These are phyloP conservation scores for Abrus pulchellus DNA, from an alignment of 306 rosid species.

Conservation along the genomic window DNA sequence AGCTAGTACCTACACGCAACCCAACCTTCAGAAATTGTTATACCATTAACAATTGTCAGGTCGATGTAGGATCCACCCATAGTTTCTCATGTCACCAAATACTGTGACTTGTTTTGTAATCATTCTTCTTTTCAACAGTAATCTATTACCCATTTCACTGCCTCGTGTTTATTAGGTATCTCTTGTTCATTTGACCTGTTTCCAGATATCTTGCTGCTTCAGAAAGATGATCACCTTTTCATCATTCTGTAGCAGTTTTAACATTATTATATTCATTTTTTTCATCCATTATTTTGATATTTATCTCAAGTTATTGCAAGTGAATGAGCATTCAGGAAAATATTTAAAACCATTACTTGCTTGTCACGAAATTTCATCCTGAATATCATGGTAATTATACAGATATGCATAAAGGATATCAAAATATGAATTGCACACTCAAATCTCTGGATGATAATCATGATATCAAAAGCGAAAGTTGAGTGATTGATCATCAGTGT, in stretches of 20 bases:
- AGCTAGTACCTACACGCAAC: not conserved
- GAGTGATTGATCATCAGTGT: constrained; percentile 4
- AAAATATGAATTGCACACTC: not conserved
- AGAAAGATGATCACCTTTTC: not conserved
- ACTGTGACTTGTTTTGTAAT: constrained; percentile 15
- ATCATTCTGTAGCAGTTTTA: not conserved
- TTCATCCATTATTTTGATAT: constrained; percentile 3
- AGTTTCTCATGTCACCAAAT: constrained; percentile 19
- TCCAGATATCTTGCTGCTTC: not conserved
- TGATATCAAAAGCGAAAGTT: not conserved
- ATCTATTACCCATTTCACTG: constrained; percentile 13
- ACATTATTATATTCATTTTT: not conserved
- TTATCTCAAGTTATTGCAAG: not conserved
- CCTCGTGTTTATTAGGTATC: constrained; percentile 1
- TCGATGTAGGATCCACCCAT: not conserved
- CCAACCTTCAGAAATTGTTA: constrained; percentile 10
- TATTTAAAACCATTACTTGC: constrained; percentile 11
- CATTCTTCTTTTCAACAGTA: constrained; percentile 13
- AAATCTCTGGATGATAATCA: constrained; percentile 25
- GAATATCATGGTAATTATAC: not conserved
- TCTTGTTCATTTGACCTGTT: constrained; percentile 13
- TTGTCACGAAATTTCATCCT: constrained; percentile 23
- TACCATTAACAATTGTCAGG: not conserved
- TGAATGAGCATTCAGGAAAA: constrained; percentile 31
- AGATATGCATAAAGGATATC: not conserved